Conservation (phyloP, 352 stramenopile genomes). For the Pythium biforme region DNA sequence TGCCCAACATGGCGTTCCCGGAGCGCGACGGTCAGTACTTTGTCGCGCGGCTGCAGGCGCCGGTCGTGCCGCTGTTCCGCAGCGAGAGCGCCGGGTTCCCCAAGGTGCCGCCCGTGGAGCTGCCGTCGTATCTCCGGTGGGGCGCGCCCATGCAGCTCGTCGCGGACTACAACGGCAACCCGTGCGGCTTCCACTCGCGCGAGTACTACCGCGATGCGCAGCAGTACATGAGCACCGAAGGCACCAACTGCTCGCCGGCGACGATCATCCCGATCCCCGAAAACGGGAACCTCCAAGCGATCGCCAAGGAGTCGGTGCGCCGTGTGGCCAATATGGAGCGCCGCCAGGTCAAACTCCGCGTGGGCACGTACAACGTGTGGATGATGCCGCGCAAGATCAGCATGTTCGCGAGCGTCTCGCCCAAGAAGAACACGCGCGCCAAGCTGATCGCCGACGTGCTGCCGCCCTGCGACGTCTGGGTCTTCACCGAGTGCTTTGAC, state of each 20-base stretch:
- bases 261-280: slow-evolving; percentile 73
- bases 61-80: slow-evolving; percentile 9
- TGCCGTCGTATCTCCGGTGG: slow-evolving; percentile 54
- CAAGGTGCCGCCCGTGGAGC: slow-evolving; percentile 3
- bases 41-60: slow-evolving; percentile 29
- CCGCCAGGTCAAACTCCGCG: slow-evolving; percentile 47
- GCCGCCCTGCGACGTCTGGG: slow-evolving; percentile 65
- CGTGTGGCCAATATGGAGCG: slow-evolving; percentile 58
- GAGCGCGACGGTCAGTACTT: slow-evolving; percentile 50
- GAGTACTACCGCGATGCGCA: slow-evolving; percentile 81
- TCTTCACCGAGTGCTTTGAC: slow-evolving; percentile 82
- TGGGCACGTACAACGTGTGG: slow-evolving; percentile 84
- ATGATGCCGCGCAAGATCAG: slow-evolving; percentile 82
- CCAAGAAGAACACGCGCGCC: slow-evolving; percentile 76
- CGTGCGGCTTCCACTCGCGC: slow-evolving; percentile 59
- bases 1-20: slow-evolving; percentile 80
- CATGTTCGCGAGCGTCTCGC: slow-evolving; percentile 63
- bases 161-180: slow-evolving; percentile 47
- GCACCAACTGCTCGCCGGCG: slow-evolving; percentile 30
- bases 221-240: slow-evolving; percentile 69
- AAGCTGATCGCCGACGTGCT: slow-evolving; percentile 67
- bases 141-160: slow-evolving; percentile 62
- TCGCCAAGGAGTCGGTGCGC: slow-evolving; percentile 71
- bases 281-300: slow-evolving; percentile 57
- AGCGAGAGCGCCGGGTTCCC: slow-evolving; percentile 11